Percentiles rank a stretch among this genome's conserved stretches.
Conservation (phyloP, 129 eudicot genomes). For the Arctium minus region DNA sequence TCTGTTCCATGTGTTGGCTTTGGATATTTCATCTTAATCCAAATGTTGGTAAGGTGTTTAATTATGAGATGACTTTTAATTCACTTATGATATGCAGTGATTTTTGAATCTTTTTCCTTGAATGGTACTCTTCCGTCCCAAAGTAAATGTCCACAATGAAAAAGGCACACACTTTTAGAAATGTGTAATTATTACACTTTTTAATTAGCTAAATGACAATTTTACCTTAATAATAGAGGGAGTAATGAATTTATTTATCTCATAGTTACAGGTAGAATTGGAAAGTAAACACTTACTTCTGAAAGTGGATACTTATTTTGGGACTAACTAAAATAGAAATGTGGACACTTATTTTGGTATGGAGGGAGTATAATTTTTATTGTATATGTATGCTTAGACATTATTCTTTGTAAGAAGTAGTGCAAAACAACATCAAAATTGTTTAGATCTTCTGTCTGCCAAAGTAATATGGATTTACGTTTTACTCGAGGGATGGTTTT, state of each 20-base stretch:
- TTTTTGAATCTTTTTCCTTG: too few species aligned
- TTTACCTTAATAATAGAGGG: neutral
- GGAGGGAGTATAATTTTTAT: neutral
- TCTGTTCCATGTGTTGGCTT: neutral
- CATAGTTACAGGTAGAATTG: neutral
- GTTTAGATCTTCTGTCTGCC: neutral
- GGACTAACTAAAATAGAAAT: too few species aligned
- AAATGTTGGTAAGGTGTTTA: neutral
- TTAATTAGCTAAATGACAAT: neutral
- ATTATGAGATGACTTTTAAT: neutral
- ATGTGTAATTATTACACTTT: neutral
- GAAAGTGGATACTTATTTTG: too few species aligned
- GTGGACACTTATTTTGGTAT: neutral
- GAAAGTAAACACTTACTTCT: neutral
- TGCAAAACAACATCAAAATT: neutral
- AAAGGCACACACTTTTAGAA: neutral
- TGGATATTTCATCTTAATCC: neutral
- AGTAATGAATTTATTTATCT: neutral
- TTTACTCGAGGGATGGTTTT: neutral
- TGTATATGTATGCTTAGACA: too few species aligned
- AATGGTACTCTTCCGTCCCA: neutral
- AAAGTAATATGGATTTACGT: neutral
- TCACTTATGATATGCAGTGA: neutral
- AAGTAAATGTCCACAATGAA: neutral
- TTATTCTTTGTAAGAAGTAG: too few species aligned